Base-by-base conservation (phyloP, 1,139 yeast genomes). In the Candida sanyaensis region DNA sequence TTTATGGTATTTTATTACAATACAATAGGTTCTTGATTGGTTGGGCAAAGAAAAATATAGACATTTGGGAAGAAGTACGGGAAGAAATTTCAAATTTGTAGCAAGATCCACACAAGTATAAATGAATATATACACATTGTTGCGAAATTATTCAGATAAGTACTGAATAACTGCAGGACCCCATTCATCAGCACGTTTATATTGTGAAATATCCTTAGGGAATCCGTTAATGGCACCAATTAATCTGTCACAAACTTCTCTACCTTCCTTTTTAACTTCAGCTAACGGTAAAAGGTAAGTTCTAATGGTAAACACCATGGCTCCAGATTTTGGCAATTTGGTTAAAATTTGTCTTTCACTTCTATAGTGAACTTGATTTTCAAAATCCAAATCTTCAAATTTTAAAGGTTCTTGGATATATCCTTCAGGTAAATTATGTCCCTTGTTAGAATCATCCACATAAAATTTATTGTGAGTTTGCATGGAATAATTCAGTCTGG, bases 11-110 rank as follows among this genome's bases (percentile, higher is more conserved):
- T 33, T 63, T 81, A 29, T 55, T 71, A 41, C 77, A 81, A 27
- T 86, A 84, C 58, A 78, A 84, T 49, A 69, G 79, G 40, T 78
- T 81, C 49, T 76, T 86, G 42, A 68, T 83, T 34, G 83, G 78
- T 50, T 86, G 92, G 91, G 88, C 89, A 4, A 76, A 74, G 57
- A 83, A 83, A 66, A 86, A 85, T 59, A 66, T 83, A 44, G 90
- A 86, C 55, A 75, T 81, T 44, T 86, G 93, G 93, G 84, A 83
- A 57, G 91, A 85, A 52, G 83, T 86, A 10, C 74, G 73, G 51
- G 75, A 72, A 21, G 81, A 75, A 48, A 60, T 76, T 12, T 49
- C 54, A 30, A 68, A 60, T 47, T 50, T 66, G 45, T 67, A 50
- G 52, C 12, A 31, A 17, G 28, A 4, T 26, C 28, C 28, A 24